These are phyloP conservation scores for Crithidia acanthocephali DNA, from an alignment of 208 protist species.

Conservation along the genomic window DNA sequence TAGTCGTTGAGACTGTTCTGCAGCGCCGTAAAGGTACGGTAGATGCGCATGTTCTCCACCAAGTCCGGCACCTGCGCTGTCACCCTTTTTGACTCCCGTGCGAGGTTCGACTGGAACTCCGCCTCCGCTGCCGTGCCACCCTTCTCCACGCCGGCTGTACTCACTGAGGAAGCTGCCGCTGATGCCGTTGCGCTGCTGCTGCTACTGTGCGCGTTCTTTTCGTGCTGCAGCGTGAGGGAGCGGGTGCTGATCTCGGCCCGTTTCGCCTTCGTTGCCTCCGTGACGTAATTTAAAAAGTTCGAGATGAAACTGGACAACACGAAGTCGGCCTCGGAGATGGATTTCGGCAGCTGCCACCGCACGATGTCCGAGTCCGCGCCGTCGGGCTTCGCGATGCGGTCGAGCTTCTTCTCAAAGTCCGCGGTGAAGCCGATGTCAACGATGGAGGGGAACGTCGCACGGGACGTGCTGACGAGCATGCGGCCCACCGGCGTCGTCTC, in stretches of 20 bases:
- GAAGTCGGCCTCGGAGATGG: slow-evolving; percentile 73
- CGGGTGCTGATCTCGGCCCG: slow-evolving; percentile 71
- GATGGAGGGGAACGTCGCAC: slow-evolving; percentile 86
- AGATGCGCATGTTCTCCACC: slow-evolving; percentile 44
- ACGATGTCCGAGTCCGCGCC: not conserved
- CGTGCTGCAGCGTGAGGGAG: slow-evolving; percentile 60
- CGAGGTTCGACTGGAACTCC: slow-evolving; percentile 46
- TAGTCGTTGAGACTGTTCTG: slow-evolving; percentile 86
- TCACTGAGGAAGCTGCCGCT: not conserved
- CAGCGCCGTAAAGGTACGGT: slow-evolving; percentile 84
- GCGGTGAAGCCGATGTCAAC: slow-evolving; percentile 92
- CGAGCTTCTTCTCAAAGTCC: slow-evolving; percentile 88
- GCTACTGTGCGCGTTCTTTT: slow-evolving; percentile 14
- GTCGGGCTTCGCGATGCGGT: slow-evolving; percentile 84
- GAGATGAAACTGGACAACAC: slow-evolving; percentile 88
- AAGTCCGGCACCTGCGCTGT: slow-evolving; percentile 65
- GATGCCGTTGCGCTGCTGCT: not conserved
- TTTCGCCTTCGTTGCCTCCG: slow-evolving; percentile 77
- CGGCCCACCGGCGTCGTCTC: slow-evolving; percentile 83
- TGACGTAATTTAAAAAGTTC: slow-evolving; percentile 87
- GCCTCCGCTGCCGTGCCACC: not conserved
- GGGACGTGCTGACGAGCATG: slow-evolving; percentile 71
- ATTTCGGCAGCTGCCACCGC: slow-evolving; percentile 3
- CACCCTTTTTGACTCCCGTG: slow-evolving; percentile 46
- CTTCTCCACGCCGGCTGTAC: not conserved